These are phyloP conservation scores for Candida xiaguanensis DNA, from an alignment of 805 yeast genomes.

Conservation along the genomic window DNA sequence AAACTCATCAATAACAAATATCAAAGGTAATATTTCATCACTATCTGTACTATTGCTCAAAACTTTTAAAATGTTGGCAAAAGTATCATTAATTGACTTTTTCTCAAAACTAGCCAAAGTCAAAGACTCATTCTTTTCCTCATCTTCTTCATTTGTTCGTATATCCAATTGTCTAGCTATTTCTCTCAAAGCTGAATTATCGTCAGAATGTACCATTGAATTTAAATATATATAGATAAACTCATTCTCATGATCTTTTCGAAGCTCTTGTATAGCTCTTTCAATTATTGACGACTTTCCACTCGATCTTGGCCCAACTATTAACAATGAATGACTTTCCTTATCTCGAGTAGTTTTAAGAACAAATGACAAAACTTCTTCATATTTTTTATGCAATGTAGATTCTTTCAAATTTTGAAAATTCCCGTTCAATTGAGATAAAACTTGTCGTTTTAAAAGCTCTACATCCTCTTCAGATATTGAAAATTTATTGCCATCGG, in stretches of 20 bases:
- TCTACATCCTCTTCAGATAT: conserved; percentile 12
- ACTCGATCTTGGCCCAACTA: conserved; percentile 75
- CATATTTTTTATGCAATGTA: conserved; percentile 25
- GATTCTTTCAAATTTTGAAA: conserved; percentile 17
- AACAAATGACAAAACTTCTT: conserved; percentile 55
- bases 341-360: conserved; percentile 60
- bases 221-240: conserved; percentile 63
- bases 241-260: conserved; percentile 38
- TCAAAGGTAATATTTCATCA: conserved; percentile 47
- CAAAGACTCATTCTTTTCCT: conserved; percentile 9
- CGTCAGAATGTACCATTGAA: conserved; percentile 73
- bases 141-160: conserved; percentile 16
- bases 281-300: conserved; percentile 72
- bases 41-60: conserved; percentile 37
- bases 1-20: conserved; percentile 81
- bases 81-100: conserved; percentile 56
- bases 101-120: conserved; percentile 38
- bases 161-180: conserved; percentile 80
- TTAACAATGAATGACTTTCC: conserved; percentile 77
- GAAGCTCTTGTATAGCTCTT: conserved; percentile 48
- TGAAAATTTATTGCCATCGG: not conserved
- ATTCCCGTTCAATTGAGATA: conserved; percentile 18
- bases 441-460: conserved; percentile 14
- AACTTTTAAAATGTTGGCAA: conserved; percentile 52
- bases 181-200: conserved; percentile 74